phyloP scores from a whole-genome alignment of 352 stramenopile genomes.

The Phytophthora sp. region DNA sequence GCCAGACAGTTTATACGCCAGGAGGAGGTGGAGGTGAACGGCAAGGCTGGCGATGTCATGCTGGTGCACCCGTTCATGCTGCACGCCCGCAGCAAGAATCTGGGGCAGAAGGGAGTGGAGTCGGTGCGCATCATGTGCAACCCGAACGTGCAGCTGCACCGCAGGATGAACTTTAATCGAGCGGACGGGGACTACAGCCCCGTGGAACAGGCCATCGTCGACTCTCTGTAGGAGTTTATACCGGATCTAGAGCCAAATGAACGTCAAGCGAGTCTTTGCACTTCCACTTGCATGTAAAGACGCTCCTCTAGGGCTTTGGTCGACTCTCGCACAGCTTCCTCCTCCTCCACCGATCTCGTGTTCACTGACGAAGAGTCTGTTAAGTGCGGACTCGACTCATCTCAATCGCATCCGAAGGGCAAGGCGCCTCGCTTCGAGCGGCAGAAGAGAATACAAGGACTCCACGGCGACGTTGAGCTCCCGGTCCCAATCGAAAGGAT shows the following conservation, averaged over 20 bases:
- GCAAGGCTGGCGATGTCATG: constrained; percentile 76
- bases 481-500: constrained; percentile 62
- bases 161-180: constrained; percentile 54
- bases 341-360: constrained; percentile 19
- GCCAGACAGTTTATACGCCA: constrained; percentile 39
- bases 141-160: constrained; percentile 57
- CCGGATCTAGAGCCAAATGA: background rate
- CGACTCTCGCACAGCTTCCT: constrained; percentile 20
- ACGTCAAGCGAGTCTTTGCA: no score
- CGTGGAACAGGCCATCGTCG: constrained; percentile 50
- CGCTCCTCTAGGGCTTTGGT: constrained; percentile 29
- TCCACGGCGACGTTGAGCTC: constrained; percentile 65
- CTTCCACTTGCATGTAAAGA: no score
- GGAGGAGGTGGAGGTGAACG: constrained; percentile 69
- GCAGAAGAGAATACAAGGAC: constrained; percentile 73
- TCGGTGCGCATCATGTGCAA: constrained; percentile 82
- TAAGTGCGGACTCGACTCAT: constrained; percentile 4
- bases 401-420: constrained; percentile 14
- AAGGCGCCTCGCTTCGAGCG: constrained; percentile 53
- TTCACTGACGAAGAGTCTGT: constrained; percentile 4
- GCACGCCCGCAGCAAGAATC: constrained; percentile 78
- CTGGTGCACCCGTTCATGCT: constrained; percentile 83
- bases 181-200: constrained; percentile 42
- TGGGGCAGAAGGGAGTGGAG: constrained; percentile 50
- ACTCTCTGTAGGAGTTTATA: constrained; percentile 27